Conservation (phyloP, 805 yeast genomes). For the Candida schatavii region DNA sequence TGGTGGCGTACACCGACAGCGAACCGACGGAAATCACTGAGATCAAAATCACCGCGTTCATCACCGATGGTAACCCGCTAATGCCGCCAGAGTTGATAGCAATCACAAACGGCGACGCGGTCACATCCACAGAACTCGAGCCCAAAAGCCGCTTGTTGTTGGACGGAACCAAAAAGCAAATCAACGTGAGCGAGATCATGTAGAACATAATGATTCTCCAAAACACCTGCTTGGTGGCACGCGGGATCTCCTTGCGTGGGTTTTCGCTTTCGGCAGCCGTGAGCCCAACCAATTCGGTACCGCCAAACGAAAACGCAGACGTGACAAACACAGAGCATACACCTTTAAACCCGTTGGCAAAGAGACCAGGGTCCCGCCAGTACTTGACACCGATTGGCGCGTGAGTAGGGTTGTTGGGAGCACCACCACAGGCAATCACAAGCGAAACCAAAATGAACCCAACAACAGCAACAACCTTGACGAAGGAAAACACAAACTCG, state of each 20-base stretch:
- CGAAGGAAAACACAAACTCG: slow-evolving; percentile 22
- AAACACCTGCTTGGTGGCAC: slow-evolving; percentile 77
- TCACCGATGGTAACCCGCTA: slow-evolving; percentile 39
- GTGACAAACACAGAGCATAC: slow-evolving; percentile 48
- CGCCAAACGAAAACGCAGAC: slow-evolving; percentile 76
- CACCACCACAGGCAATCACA: slow-evolving; percentile 29
- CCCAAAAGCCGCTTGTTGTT: slow-evolving; percentile 48
- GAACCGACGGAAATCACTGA: slow-evolving; percentile 42
- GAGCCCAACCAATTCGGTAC: slow-evolving; percentile 70
- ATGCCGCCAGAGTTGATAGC: slow-evolving; percentile 42
- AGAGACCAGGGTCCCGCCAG: slow-evolving; percentile 22
- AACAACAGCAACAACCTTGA: slow-evolving; percentile 25
- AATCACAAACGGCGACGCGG: slow-evolving; percentile 42
- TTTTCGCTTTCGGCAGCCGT: slow-evolving; percentile 76
- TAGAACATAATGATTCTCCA: slow-evolving; percentile 78
- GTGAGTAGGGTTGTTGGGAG: slow-evolving; percentile 16
- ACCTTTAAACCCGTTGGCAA: slow-evolving; percentile 22
- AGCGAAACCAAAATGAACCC: slow-evolving; percentile 30
- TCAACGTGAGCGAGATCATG: slow-evolving; percentile 50
- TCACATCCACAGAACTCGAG: slow-evolving; percentile 28
- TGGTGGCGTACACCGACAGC: slow-evolving; percentile 40
- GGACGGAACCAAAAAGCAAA: slow-evolving; percentile 73
- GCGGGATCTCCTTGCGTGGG: slow-evolving; percentile 66
- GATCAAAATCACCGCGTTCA: slow-evolving; percentile 41
- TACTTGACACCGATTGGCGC: slow-evolving; percentile 19